phyloP scores from a whole-genome alignment of 345 rosid species.

The Gossypium arboreum region DNA sequence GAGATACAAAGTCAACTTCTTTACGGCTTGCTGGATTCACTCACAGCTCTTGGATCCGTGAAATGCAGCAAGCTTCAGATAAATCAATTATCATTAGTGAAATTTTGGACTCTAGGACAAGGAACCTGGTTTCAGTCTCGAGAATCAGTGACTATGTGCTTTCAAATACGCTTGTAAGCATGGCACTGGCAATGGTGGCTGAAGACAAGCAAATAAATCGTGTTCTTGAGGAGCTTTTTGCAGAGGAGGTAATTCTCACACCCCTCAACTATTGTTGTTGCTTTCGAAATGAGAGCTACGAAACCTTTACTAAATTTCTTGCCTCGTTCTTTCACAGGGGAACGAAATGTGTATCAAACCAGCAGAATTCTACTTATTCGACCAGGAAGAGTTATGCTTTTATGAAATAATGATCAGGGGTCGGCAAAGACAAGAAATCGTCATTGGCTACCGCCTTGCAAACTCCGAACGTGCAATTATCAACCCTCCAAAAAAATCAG shows the following conservation, averaged over 20 bases:
- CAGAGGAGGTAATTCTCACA: slow-evolving; percentile 56
- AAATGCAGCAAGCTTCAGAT: slow-evolving; percentile 92
- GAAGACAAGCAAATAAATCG: slow-evolving; percentile 95
- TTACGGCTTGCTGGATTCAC: slow-evolving; percentile 56
- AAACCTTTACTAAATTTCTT: not conserved
- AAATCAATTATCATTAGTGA: slow-evolving; percentile 84
- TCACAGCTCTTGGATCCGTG: slow-evolving; percentile 83
- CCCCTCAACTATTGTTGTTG: not conserved
- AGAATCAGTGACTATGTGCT: slow-evolving; percentile 91
- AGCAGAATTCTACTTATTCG: slow-evolving; percentile 77
- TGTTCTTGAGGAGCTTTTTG: slow-evolving; percentile 82
- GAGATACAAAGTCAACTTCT: slow-evolving; percentile 46
- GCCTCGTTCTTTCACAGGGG: slow-evolving; percentile 42
- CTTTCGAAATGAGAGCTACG: not conserved
- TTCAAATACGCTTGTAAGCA: slow-evolving; percentile 85
- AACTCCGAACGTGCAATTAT: slow-evolving; percentile 65
- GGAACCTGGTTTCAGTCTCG: slow-evolving; percentile 86
- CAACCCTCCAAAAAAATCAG: slow-evolving; percentile 61
- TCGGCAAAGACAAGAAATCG: slow-evolving; percentile 64
- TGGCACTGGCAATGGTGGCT: slow-evolving; percentile 96
- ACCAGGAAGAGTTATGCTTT: slow-evolving; percentile 78
- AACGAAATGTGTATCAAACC: slow-evolving; percentile 87
- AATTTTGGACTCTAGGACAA: slow-evolving; percentile 90
- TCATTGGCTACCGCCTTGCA: slow-evolving; percentile 74
- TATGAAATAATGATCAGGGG: slow-evolving; percentile 71